phyloP scores from a whole-genome alignment of 2,329 filamentous ascomycete species.

The Pseudocercospora fijiensis region DNA sequence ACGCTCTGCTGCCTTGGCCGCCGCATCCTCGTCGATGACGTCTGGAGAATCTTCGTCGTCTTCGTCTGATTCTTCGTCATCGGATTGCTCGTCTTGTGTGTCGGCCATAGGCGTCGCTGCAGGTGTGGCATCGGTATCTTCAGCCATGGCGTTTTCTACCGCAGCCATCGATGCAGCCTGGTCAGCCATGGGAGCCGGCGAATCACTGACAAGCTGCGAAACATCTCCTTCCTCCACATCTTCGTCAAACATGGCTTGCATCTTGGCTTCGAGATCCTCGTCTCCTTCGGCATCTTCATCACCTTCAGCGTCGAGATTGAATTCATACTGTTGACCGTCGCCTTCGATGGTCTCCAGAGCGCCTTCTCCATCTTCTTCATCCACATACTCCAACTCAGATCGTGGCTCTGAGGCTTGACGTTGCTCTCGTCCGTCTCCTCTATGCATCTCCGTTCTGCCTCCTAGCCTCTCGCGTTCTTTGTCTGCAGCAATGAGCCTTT shows the following conservation, averaged over 20 bases:
- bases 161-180: conserved; percentile 31
- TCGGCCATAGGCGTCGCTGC: conserved; percentile 26
- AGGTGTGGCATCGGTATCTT: conserved; percentile 26
- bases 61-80: conserved; percentile 49
- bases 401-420: conserved; percentile 4
- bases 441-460: conserved; percentile 44
- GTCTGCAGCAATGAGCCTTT: conserved; percentile 70
- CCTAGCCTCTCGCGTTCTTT: conserved; percentile 52
- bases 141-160: conserved; percentile 26
- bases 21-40: conserved; percentile 54
- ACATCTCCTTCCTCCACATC: conserved; percentile 33
- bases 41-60: conserved; percentile 45
- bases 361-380: conserved; percentile 45
- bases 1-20: conserved; percentile 48
- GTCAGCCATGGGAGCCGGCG: conserved; percentile 32
- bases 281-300: conserved; percentile 38
- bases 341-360: conserved; percentile 36
- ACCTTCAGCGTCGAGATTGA: conserved; percentile 37
- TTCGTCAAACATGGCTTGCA: conserved; percentile 43
- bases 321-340: conserved; percentile 44
- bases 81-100: conserved; percentile 33
- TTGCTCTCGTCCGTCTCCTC: conserved; percentile 6
- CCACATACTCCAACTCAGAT: conserved; percentile 37
- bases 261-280: conserved; percentile 37
- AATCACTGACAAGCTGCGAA: conserved; percentile 30